Conservation (phyloP, 495 filamentous ascomycete species). For the Chaetomium tenue region DNA sequence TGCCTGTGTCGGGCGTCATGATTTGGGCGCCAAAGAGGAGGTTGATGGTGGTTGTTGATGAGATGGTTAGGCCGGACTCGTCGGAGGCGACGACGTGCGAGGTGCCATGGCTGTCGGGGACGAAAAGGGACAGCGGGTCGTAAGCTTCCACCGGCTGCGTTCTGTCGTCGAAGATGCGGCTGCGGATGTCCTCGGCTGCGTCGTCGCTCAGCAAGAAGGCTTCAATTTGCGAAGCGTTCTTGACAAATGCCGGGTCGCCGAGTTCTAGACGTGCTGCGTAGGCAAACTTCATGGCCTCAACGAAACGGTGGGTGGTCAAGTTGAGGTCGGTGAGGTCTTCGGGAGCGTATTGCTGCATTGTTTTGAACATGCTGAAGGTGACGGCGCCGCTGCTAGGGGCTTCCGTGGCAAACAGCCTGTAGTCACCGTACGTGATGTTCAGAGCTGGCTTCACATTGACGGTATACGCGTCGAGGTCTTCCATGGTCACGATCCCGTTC, state of each 20-base stretch:
- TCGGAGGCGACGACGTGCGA: slow-evolving; percentile 74
- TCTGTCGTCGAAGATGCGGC: slow-evolving; percentile 64
- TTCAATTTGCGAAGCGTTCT: slow-evolving; percentile 50
- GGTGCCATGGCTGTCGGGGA: slow-evolving; percentile 60
- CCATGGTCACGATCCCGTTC: slow-evolving; percentile 80
- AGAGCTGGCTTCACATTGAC: slow-evolving; percentile 59
- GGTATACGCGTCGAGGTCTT: slow-evolving; percentile 69
- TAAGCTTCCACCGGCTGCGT: slow-evolving; percentile 72
- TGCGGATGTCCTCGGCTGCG: slow-evolving; percentile 57
- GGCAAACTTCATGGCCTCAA: slow-evolving; percentile 83
- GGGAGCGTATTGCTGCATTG: slow-evolving; percentile 67
- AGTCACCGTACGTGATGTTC: slow-evolving; percentile 68
- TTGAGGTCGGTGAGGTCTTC: slow-evolving; percentile 32
- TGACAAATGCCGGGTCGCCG: slow-evolving; percentile 74
- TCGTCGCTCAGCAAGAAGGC: slow-evolving; percentile 59
- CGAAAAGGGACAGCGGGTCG: slow-evolving; percentile 51
- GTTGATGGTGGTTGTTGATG: slow-evolving; percentile 80
- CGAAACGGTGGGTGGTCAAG: slow-evolving; percentile 70
- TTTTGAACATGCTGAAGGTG: slow-evolving; percentile 70
- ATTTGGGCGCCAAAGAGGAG: slow-evolving; percentile 75
- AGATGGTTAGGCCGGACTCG: slow-evolving; percentile 64
- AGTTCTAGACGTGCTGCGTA: slow-evolving; percentile 70
- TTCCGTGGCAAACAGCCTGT: slow-evolving; percentile 62
- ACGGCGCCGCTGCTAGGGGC: slow-evolving; percentile 75
- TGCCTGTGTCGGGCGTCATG: slow-evolving; percentile 74